Evolutionary conservation across 2,329 filamentous ascomycete genomes (phyloP).

Genomic region (Colletotrichum somersetense): DNA sequence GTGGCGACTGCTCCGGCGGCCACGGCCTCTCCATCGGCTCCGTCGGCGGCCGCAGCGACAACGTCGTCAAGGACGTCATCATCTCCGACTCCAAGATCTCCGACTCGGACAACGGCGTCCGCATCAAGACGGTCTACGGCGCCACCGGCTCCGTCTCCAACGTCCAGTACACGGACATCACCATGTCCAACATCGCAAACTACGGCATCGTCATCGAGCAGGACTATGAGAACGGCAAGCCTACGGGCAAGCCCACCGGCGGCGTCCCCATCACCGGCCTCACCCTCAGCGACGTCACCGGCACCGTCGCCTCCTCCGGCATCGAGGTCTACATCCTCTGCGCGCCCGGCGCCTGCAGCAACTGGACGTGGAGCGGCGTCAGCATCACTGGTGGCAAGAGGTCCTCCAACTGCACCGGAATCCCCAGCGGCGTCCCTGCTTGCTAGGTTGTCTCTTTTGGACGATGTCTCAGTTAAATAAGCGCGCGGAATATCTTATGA

Average conservation of each 20-base stretch:
- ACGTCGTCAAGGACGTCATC: conserved; percentile 64
- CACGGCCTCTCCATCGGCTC: conserved; percentile 59
- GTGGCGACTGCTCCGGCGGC: conserved; percentile 58
- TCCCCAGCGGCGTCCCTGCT: conserved; percentile 43
- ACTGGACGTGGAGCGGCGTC: conserved; percentile 66
- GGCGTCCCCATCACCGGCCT: conserved; percentile 68
- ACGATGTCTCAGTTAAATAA: not conserved
- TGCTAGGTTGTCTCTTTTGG: conserved; percentile 28
- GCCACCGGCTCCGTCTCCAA: conserved; percentile 59
- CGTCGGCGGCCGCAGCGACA: conserved; percentile 63
- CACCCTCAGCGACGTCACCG: conserved; percentile 57
- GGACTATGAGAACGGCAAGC: conserved; percentile 60
- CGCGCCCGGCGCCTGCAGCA: conserved; percentile 61
- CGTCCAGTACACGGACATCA: conserved; percentile 59
- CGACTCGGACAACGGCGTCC: conserved; percentile 66
- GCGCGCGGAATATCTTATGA: too few relatives aligned
- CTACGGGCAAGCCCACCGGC: conserved; percentile 55
- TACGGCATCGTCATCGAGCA: conserved; percentile 56
- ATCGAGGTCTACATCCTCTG: conserved; percentile 66
- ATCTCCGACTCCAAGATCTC: conserved; percentile 63
- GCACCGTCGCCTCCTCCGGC: conserved; percentile 55
- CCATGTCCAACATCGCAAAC: conserved; percentile 56
- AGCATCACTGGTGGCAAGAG: conserved; percentile 64
- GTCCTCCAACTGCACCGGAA: conserved; percentile 45
- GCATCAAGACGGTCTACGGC: conserved; percentile 63